Percentiles rank a stretch among this genome's conserved stretches.
These are phyloP conservation scores for Lecanicillium sp. DNA, from an alignment of 2,329 filamentous ascomycete species.

Conservation along the genomic window DNA sequence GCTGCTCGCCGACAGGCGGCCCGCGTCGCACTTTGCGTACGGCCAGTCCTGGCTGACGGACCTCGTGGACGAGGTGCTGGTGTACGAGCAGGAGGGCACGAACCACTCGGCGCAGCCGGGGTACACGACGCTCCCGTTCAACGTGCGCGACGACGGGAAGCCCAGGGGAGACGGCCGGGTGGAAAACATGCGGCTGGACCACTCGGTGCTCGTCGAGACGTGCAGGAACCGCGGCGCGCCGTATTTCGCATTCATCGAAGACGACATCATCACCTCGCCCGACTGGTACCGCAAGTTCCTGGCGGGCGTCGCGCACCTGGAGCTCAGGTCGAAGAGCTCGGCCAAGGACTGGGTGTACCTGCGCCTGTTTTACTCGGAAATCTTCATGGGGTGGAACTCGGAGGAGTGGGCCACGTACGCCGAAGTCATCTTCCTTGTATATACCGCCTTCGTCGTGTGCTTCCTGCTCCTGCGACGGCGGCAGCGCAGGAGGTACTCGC, in stretches of 20 bases:
- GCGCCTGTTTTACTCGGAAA: constrained; percentile 33
- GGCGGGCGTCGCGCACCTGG: constrained; percentile 24
- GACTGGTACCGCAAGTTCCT: constrained; percentile 29
- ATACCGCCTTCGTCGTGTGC: constrained; percentile 19
- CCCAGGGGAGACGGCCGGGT: constrained; percentile 23
- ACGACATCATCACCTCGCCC: constrained; percentile 30
- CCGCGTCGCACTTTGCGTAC: constrained; percentile 26
- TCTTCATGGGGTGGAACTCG: constrained; percentile 33
- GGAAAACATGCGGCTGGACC: constrained; percentile 30
- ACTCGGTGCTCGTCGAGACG: constrained; percentile 28
- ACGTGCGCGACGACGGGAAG: constrained; percentile 19
- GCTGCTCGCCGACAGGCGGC: constrained; percentile 29
- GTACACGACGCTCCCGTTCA: constrained; percentile 19
- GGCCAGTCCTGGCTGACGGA: constrained; percentile 26
- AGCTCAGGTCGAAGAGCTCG: constrained; percentile 17
- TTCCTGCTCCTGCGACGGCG: constrained; percentile 16
- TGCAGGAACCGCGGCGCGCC: constrained; percentile 24
- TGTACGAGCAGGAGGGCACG: constrained; percentile 21
- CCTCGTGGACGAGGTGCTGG: constrained; percentile 28
- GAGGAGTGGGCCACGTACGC: constrained; percentile 29
- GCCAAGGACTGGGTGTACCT: constrained; percentile 30
- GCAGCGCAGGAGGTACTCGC: constrained; percentile 6
- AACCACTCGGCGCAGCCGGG: constrained; percentile 13
- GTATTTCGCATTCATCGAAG: constrained; percentile 33
- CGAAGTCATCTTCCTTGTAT: constrained; percentile 22